These are phyloP conservation scores for Styphnolobium japonicum DNA, from an alignment of 306 rosid species.

Conservation along the genomic window DNA sequence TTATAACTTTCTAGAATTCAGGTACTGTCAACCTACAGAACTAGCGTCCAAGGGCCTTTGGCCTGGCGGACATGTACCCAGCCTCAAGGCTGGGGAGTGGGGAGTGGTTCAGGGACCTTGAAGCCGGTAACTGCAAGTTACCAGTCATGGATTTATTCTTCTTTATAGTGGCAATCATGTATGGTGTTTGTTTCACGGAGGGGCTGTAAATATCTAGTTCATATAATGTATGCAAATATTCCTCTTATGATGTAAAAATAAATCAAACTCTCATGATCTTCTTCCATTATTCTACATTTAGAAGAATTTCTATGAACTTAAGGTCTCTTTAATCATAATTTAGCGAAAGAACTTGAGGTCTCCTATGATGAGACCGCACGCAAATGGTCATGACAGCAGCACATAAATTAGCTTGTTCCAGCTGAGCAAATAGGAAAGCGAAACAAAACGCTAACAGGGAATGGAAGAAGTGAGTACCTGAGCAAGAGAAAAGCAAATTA, in stretches of 20 bases:
- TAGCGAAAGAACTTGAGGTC: background rate
- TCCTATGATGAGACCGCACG: no score
- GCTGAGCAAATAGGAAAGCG: background rate
- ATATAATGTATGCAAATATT: background rate
- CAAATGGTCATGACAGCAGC: background rate
- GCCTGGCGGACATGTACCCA: background rate
- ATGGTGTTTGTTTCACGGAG: background rate
- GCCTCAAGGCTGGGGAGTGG: background rate
- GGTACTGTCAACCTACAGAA: background rate
- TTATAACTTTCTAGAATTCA: background rate
- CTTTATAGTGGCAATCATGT: background rate
- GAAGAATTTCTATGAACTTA: no score
- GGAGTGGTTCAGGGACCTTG: background rate
- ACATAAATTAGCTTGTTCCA: background rate
- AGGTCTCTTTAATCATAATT: background rate
- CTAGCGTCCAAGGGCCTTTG: no score
- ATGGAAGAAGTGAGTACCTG: constrained; percentile 37
- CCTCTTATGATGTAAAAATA: no score
- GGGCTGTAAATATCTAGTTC: background rate
- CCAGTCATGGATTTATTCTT: background rate
- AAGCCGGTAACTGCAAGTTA: background rate
- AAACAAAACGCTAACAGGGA: background rate
- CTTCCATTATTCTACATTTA: background rate
- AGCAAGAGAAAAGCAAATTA: constrained; percentile 50
- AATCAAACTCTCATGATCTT: background rate